Conservation (phyloP, 2,329 filamentous ascomycete species). For the Tolypocladium amazonense region DNA sequence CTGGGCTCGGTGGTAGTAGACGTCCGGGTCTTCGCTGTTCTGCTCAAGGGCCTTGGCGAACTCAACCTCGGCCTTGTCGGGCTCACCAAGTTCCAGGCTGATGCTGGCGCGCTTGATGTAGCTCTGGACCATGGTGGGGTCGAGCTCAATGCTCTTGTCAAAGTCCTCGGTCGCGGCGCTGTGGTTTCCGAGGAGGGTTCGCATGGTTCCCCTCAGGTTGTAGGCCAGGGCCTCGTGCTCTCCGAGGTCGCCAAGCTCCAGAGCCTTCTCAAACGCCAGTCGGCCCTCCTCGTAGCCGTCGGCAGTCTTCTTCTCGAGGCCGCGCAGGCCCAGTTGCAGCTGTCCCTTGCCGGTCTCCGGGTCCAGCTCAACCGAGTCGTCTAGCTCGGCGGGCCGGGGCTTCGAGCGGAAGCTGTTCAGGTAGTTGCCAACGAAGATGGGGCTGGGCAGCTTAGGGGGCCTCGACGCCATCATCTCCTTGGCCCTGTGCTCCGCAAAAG, state of each 20-base stretch:
- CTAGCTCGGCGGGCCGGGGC: slow-evolving; percentile 68
- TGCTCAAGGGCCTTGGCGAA: slow-evolving; percentile 78
- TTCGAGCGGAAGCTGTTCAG: slow-evolving; percentile 93
- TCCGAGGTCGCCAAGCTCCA: slow-evolving; percentile 70
- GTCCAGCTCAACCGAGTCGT: slow-evolving; percentile 66
- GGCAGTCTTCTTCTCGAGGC: slow-evolving; percentile 75
- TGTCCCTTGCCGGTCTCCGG: slow-evolving; percentile 76
- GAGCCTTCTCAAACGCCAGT: slow-evolving; percentile 73
- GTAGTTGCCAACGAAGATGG: slow-evolving; percentile 97
- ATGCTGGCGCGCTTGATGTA: slow-evolving; percentile 99
- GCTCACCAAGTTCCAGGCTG: slow-evolving; percentile 84
- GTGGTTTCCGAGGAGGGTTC: slow-evolving; percentile 83
- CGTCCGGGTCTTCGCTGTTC: slow-evolving; percentile 84
- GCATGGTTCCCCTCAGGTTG: slow-evolving; percentile 94
- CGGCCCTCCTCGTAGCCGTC: slow-evolving; percentile 89
- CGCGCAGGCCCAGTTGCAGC: slow-evolving; percentile 70
- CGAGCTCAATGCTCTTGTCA: slow-evolving; percentile 84
- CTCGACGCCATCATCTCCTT: slow-evolving; percentile 83
- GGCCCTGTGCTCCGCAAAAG: slow-evolving; percentile 90
- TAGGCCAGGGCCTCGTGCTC: slow-evolving; percentile 84
- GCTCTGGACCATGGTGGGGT: slow-evolving; percentile 82
- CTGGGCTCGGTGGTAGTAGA: slow-evolving; percentile 98
- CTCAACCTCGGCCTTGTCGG: slow-evolving; percentile 76
- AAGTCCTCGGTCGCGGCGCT: slow-evolving; percentile 73
- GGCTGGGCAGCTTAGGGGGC: slow-evolving; percentile 78